Percentiles rank a stretch among this genome's conserved stretches.
These are phyloP conservation scores for Chloris gayana DNA, from an alignment of 176 grass and related monocot genomes.

Conservation along the genomic window DNA sequence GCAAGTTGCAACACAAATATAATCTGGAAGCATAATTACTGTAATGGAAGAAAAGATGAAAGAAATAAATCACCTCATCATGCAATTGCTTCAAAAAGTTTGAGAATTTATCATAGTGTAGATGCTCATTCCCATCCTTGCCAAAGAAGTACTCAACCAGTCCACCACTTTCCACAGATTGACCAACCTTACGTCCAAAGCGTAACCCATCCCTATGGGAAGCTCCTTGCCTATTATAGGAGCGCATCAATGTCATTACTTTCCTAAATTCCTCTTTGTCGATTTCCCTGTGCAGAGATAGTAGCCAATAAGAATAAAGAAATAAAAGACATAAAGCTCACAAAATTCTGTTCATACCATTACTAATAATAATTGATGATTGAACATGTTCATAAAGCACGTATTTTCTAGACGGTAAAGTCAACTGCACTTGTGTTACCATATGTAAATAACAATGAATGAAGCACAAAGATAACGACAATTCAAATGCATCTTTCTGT, in stretches of 20 bases:
- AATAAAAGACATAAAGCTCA: conserved; percentile 29
- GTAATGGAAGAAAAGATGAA: conserved; percentile 10
- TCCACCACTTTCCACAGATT: conserved; percentile 75
- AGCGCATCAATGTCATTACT: conserved; percentile 92
- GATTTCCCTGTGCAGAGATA: conserved; percentile 76
- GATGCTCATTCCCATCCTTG: conserved; percentile 69
- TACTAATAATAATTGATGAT: conserved; percentile 50
- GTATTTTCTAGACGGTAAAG: conserved; percentile 40
- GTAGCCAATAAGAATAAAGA: conserved; percentile 35
- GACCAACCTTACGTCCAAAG: conserved; percentile 68
- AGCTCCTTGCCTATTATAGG: conserved; percentile 88
- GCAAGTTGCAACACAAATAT: conserved; percentile 16
- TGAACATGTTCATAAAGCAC: conserved; percentile 38
- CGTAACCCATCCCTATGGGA: conserved; percentile 83
- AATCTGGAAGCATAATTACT: background rate
- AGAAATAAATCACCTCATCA: conserved; percentile 64
- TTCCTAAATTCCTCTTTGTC: conserved; percentile 98
- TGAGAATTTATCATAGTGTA: conserved; percentile 89
- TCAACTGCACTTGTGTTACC: conserved; percentile 49
- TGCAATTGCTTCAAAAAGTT: conserved; percentile 80
- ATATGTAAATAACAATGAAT: conserved; percentile 56
- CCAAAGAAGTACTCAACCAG: conserved; percentile 94
- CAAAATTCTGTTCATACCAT: conserved; percentile 47
- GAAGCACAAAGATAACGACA: conserved; percentile 6
- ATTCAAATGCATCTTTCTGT: conserved; percentile 13